Evolutionary conservation across 805 yeast genomes (phyloP), one percentile per base, ranked within the genome.

Genomic region (Candida gorgasii): DNA sequence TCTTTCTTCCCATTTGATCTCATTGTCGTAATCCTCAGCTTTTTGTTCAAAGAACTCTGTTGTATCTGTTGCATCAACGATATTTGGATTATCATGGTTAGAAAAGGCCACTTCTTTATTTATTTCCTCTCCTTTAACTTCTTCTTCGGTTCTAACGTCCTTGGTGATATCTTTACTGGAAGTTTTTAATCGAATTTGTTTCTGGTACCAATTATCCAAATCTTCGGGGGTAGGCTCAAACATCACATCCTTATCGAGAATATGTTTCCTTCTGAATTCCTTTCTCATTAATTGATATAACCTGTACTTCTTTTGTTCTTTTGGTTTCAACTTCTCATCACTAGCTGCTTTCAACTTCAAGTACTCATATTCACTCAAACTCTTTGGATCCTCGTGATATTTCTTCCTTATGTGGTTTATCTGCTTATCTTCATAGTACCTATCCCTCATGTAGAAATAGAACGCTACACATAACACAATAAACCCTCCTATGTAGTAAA

Each of bases 11-110:
- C 81, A 71, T 52, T 84, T 81, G 49, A 92, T 86, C 44, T 82
- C 90, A 28, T 73, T 70, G 59, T 92, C 99, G 59, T 92, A 92
- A 4, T 79, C 84, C 12, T 68, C 75, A 0, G 98, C 98, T 50
- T 86, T 79, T 2, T 65, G 64, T 51, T 92, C 90, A 58, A 85
- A 89, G 55, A 86, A 84, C 8, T 70, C 74, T 1, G 96, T 87
- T 7, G 97, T 85, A 59, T 92, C 97, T 54, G 80, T 77, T 1
- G 95, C 75, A 4, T 85, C 84, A 37, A 84, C 72, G 31, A 87
- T 80, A 40, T 54, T 40, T 4, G 69, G 65, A 36, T 72, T 66
- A 19, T 65, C 63, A 23, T 60, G 58, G 31, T 65, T 79, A 32
- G 72, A 55, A 8, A 64, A 58, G 8, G 57, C 3, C 2, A 23